Evolutionary conservation across 371 early-diverging fungal genomes (phyloP).

Genomic region (Dichotomocladium elegans): DNA sequence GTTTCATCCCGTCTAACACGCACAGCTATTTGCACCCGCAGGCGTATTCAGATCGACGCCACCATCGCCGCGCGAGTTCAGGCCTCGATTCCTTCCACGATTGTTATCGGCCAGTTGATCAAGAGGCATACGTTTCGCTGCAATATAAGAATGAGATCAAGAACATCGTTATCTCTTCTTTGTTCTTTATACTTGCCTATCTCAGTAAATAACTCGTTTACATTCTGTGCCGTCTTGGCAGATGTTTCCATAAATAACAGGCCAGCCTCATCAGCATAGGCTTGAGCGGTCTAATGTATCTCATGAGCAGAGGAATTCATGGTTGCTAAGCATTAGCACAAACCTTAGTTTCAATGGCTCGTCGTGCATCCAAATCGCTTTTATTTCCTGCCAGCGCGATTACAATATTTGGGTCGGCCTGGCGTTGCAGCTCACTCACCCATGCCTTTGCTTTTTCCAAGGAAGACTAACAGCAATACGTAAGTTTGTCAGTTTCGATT

Average conservation of each 20-base stretch:
- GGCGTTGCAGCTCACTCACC: constrained; percentile 97
- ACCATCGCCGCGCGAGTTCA: constrained; percentile 33
- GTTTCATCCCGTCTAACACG: constrained; percentile 39
- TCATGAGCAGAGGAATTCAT: not conserved
- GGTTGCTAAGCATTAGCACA: not conserved
- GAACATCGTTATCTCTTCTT: not conserved
- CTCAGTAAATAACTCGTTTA: constrained; percentile 82
- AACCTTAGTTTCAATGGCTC: constrained; percentile 70
- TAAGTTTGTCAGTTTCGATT: not conserved
- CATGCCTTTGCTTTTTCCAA: constrained; percentile 97
- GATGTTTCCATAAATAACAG: constrained; percentile 92
- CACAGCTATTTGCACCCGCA: constrained; percentile 39
- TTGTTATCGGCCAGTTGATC: constrained; percentile 43
- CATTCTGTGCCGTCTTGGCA: constrained; percentile 87
- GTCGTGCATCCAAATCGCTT: constrained; percentile 76
- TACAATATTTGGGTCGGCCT: constrained; percentile 93
- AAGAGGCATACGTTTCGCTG: constrained; percentile 41
- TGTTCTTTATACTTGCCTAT: constrained; percentile 58
- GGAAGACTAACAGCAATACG: constrained; percentile 59
- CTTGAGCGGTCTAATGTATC: constrained; percentile 68
- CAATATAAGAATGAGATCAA: not conserved
- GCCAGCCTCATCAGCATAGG: constrained; percentile 84
- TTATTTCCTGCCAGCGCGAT: constrained; percentile 98
- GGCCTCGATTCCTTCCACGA: constrained; percentile 31
- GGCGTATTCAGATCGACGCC: constrained; percentile 38